Evolutionary conservation across 257 asterid genomes (phyloP).

Genomic region (Haberlea rhodopensis): DNA sequence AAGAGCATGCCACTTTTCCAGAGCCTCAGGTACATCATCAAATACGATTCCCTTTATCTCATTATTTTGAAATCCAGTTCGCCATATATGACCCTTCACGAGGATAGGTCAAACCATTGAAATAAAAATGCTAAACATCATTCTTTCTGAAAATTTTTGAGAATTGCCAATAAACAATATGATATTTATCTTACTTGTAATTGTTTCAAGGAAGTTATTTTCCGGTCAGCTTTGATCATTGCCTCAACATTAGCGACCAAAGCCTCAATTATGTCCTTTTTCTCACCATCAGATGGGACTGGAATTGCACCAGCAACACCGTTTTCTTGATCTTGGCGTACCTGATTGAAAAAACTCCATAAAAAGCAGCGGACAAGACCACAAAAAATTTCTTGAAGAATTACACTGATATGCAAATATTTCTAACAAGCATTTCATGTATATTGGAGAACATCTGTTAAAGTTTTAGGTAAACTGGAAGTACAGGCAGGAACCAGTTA

Average conservation of each 20-base stretch:
- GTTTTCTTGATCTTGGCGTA: conserved; percentile 64
- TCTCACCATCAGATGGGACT: conserved; percentile 67
- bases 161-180: conserved; percentile 7
- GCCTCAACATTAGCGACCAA: conserved; percentile 80
- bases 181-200: conserved; percentile 55
- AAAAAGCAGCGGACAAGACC: neutral
- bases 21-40: conserved; percentile 84
- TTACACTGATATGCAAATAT: neutral
- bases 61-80: conserved; percentile 57
- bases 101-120: conserved; percentile 3
- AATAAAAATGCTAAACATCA: neutral
- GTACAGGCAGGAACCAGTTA: neutral
- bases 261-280: conserved; percentile 72
- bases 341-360: conserved; percentile 48
- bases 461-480: neutral
- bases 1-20: conserved; percentile 66
- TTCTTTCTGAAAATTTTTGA: neutral
- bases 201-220: conserved; percentile 87
- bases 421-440: neutral
- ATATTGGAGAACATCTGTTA: neutral
- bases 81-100: conserved; percentile 79
- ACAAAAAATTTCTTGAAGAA: neutral
- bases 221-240: conserved; percentile 94
- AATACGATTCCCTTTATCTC: conserved; percentile 59
- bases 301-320: conserved; percentile 78